Conservation (phyloP, 306 rosid genomes). For the Alnus rubra region DNA sequence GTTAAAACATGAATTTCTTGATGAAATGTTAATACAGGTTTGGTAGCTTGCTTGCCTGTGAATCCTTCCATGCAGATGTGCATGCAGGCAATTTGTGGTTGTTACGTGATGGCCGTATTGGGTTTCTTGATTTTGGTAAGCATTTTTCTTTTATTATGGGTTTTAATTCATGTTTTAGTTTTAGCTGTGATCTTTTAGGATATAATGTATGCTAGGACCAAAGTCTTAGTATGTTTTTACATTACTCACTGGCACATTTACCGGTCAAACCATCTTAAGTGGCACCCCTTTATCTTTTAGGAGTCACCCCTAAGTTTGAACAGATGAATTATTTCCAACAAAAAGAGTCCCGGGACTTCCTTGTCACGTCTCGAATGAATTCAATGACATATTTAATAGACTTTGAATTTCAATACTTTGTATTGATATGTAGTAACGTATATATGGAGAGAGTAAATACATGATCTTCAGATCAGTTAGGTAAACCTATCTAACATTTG, state of each 20-base stretch:
- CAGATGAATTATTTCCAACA: neutral
- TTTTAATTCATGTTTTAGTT: slow-evolving; percentile 21
- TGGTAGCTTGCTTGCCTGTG: slow-evolving; percentile 98
- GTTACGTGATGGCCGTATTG: slow-evolving; percentile 93
- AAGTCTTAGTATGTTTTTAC: neutral
- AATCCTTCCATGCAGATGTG: slow-evolving; percentile 95
- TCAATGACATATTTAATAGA: too few relatives aligned
- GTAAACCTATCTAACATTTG: too few relatives aligned
- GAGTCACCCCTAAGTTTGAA: neutral
- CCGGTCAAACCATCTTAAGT: neutral
- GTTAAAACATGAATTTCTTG: slow-evolving; percentile 18
- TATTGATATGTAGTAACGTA: too few relatives aligned
- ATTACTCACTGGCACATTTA: neutral
- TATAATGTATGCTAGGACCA: slow-evolving; percentile 1
- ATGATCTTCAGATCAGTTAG: too few relatives aligned
- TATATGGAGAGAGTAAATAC: too few relatives aligned
- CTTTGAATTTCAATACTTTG: too few relatives aligned
- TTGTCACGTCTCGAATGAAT: too few relatives aligned
- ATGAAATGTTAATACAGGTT: slow-evolving; percentile 61
- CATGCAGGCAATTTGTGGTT: slow-evolving; percentile 97
- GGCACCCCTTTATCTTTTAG: neutral
- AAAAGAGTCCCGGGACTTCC: too few relatives aligned
- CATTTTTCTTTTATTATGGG: slow-evolving; percentile 17
- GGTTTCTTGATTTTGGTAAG: slow-evolving; percentile 96
- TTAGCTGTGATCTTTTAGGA: slow-evolving; percentile 15